Evolutionary conservation across 805 yeast species (phyloP).

Genomic region (Yamadazyma paraphyllophila): DNA sequence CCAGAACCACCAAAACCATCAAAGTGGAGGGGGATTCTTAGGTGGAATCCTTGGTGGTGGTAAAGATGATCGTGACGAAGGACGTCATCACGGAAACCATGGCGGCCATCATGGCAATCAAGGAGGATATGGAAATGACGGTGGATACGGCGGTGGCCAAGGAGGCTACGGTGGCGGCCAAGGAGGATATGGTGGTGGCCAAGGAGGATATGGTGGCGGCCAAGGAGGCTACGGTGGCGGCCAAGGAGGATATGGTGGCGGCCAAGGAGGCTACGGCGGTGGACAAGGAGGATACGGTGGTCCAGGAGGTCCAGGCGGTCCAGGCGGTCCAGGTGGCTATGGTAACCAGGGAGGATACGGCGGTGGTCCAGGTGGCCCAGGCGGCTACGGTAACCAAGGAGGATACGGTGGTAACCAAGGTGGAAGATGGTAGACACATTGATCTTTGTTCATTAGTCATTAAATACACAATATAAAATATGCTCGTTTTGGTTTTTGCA

Average conservation of each 20-base stretch:
- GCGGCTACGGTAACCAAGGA: slow-evolving; percentile 15
- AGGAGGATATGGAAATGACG: slow-evolving; percentile 16
- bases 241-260: slow-evolving; percentile 14
- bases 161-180: neutral
- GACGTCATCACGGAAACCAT: slow-evolving; percentile 4
- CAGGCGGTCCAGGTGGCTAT: slow-evolving; percentile 15
- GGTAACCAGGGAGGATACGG: slow-evolving; percentile 14
- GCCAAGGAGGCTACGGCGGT: too few relatives aligned
- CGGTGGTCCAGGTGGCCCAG: slow-evolving; percentile 18
- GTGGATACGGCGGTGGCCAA: slow-evolving; percentile 5
- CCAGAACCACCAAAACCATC: slow-evolving; percentile 20
- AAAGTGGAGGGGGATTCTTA: slow-evolving; percentile 17
- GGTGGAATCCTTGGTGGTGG: slow-evolving; percentile 18
- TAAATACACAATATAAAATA: slow-evolving; percentile 9
- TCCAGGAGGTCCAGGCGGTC: slow-evolving; percentile 14
- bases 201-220: neutral
- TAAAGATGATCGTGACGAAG: slow-evolving; percentile 9
- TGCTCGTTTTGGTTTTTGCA: neutral
- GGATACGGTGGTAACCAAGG: slow-evolving; percentile 11
- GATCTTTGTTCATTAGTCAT: slow-evolving; percentile 11
- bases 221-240: slow-evolving; percentile 14
- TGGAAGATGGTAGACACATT: slow-evolving; percentile 16
- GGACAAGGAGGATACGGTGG: slow-evolving; percentile 12
- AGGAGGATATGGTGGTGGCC: neutral
- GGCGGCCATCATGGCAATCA: slow-evolving; percentile 10